Base-by-base conservation (phyloP, 2,329 filamentous ascomycete species). In the Pseudocercospora fuligena region DNA sequence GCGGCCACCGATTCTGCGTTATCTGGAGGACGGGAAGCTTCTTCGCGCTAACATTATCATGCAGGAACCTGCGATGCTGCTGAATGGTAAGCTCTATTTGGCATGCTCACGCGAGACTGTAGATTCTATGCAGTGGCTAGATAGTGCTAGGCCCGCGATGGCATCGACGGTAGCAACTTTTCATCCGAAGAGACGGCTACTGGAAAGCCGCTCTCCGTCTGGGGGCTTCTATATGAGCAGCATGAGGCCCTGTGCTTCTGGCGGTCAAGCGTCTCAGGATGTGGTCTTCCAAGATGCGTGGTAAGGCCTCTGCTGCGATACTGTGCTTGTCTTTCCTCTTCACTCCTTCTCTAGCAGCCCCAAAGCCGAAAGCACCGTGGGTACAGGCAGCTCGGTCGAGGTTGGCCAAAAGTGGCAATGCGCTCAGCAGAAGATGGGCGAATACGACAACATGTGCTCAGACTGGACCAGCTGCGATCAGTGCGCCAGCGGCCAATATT, bases 401-500 rank as follows among this genome's bases (percentile, higher is more conserved):
- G 31, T 46, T 71, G 33, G 61, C 62, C 12, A 73, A 67, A 65
- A 66, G 63, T 51, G 60, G 43, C 27, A 51, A 49, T n/a, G 60
- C 49, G 23, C 49, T 65, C 21, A 62, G 36, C 54, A 71, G 63
- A 47, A 67, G 69, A 40, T 68, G 60, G 58, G 23, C 29, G 12
- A 70, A 72, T 49, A 43, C 54, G 19, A 63, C 63, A 11, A 57
- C 63, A 7, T 73, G 72, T 59, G 56, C 65, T 25, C 36, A 67
- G 14, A 64, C 33, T 40, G 43, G 40, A 25, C 64, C 66, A 4
- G 33, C 49, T 23, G 62, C 59, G 29, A 47, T 67, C 21, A 25
- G 70, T 21, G 81, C 82, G 0, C 81, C 81, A 4, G 82, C 81
- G 62, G 59, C 70, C 14, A 84, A 84, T 64, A 72, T 82, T 27